Conservation (phyloP, 352 stramenopile species). For the Phytophthora palmivora region DNA sequence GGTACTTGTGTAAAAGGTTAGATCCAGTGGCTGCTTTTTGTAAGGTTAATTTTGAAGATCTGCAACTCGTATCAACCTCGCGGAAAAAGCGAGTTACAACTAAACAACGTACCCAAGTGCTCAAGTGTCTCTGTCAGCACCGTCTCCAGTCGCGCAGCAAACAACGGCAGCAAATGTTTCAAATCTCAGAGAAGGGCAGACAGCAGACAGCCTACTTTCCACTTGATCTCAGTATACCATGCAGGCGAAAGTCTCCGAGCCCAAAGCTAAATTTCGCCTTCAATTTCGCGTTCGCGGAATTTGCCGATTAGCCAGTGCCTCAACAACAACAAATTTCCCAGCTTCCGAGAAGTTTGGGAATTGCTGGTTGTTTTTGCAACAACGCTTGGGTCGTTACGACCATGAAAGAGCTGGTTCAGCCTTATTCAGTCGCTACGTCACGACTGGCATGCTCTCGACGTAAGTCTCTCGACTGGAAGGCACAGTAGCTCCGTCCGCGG, state of each 20-base stretch:
- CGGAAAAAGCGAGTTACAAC: conserved; percentile 19
- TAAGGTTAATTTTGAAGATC: too few relatives aligned
- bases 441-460: neutral
- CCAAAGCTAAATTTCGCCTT: conserved; percentile 20
- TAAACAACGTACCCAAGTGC: conserved; percentile 25
- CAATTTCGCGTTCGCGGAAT: conserved; percentile 30
- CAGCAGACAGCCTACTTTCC: too few relatives aligned
- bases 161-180: conserved; percentile 28
- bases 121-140: conserved; percentile 28
- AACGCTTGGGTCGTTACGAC: conserved; percentile 22
- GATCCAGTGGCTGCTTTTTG: too few relatives aligned
- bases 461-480: conserved; percentile 5
- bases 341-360: conserved; percentile 19
- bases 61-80: neutral
- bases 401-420: conserved; percentile 26
- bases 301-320: conserved; percentile 21
- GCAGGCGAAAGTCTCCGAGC: neutral
- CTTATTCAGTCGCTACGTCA: conserved; percentile 24
- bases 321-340: neutral
- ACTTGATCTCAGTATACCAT: conserved; percentile 13
- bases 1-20: too few relatives aligned
- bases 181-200: conserved; percentile 24
- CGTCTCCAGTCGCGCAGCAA: conserved; percentile 32
- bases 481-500: neutral
- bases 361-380: conserved; percentile 11